A percentile compares a stretch with the other conserved stretches of the same genome.
Conservation (phyloP, 78 protist genomes). For the Pigoraptor vietnamica region DNA sequence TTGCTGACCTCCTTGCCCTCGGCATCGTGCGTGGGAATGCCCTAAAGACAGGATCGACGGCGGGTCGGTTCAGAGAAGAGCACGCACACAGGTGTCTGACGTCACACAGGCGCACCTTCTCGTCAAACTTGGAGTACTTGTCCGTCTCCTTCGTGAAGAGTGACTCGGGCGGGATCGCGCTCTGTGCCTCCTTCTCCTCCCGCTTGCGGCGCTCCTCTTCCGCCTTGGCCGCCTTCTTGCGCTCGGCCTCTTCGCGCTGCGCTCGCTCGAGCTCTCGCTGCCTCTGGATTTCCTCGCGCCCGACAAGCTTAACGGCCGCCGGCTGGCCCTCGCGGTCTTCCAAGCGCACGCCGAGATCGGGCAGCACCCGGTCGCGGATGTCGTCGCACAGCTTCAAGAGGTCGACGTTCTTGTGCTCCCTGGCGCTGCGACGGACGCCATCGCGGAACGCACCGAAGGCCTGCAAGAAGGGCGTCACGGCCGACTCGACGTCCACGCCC, state of each 20-base stretch:
- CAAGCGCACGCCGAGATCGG: conserved; percentile 66
- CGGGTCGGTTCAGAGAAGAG: too few relatives aligned
- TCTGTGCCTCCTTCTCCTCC: conserved; percentile 13
- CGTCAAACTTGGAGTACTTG: background rate
- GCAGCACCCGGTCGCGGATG: conserved; percentile 65
- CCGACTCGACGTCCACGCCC: background rate
- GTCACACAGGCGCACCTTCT: background rate
- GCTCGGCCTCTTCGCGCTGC: background rate
- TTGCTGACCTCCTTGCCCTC: conserved; percentile 12
- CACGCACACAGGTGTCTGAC: background rate
- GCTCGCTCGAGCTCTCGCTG: background rate
- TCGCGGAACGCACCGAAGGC: conserved; percentile 49
- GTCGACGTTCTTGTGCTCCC: background rate
- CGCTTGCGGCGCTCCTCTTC: background rate
- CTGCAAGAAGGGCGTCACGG: conserved; percentile 4
- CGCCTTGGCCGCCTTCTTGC: background rate
- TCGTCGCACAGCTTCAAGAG: conserved; percentile 37
- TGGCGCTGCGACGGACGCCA: conserved; percentile 24
- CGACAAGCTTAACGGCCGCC: conserved; percentile 24
- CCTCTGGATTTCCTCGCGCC: background rate
- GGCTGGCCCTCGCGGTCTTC: conserved; percentile 43
- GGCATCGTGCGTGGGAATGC: conserved; percentile 23
- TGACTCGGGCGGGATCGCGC: background rate
- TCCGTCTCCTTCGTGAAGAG: conserved; percentile 7
- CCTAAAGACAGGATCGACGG: background rate